phyloP scores from a whole-genome alignment of 2,329 filamentous ascomycete species.

The Corynespora cassiicola region DNA sequence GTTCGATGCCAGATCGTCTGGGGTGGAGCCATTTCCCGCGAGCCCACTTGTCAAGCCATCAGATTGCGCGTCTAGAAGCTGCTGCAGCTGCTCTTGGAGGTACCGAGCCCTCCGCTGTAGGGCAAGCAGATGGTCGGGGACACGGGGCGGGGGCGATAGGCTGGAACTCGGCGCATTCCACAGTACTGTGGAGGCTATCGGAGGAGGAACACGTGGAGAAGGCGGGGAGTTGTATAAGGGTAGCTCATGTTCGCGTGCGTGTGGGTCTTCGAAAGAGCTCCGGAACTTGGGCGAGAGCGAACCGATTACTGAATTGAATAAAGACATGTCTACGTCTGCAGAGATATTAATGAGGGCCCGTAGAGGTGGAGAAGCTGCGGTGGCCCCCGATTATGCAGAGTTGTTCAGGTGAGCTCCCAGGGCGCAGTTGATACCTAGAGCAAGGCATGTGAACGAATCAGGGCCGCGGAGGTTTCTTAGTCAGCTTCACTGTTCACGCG shows the following conservation, averaged over 20 bases:
- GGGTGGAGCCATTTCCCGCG: conserved; percentile 35
- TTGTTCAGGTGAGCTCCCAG: conserved; percentile 26
- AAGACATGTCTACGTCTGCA: conserved; percentile 30
- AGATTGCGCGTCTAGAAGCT: conserved; percentile 66
- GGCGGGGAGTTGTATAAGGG: conserved; percentile 38
- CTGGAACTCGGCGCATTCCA: conserved; percentile 34
- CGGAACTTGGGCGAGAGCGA: conserved; percentile 41
- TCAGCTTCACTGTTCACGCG: too few species aligned
- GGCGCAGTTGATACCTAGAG: conserved; percentile 22
- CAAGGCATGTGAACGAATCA: conserved; percentile 44
- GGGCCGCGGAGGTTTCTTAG: conserved; percentile 22
- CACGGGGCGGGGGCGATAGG: conserved; percentile 30
- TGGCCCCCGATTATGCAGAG: conserved; percentile 6
- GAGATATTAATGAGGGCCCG: conserved; percentile 1
- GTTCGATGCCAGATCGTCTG: conserved; percentile 54
- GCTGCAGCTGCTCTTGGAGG: conserved; percentile 64
- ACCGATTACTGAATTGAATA: conserved; percentile 44
- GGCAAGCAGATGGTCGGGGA: conserved; percentile 53
- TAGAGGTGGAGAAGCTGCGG: conserved; percentile 3
- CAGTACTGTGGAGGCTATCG: conserved; percentile 40
- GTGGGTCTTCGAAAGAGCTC: conserved; percentile 43
- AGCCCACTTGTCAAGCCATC: conserved; percentile 62
- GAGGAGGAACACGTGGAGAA: conserved; percentile 40
- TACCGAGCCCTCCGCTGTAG: conserved; percentile 60
- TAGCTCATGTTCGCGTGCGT: conserved; percentile 41